Evolutionary conservation across 169 alveolate genomes (phyloP), one percentile per base, ranked within the genome.

Genomic region (Theileria parva): DNA sequence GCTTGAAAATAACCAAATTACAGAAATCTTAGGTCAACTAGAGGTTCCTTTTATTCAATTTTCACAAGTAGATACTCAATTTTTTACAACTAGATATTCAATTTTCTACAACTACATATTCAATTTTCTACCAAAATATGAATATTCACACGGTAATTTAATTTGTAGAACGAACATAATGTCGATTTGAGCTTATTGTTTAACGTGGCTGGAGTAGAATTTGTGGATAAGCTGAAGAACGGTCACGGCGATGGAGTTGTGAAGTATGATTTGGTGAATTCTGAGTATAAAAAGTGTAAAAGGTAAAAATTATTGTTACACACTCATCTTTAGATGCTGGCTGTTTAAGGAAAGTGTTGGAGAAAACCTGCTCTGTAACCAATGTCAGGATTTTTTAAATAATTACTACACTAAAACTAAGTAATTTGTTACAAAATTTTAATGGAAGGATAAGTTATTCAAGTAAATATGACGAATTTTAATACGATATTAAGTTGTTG

Each of bases 311-410:
- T 25, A 21, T 13, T 2, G 21, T 27, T 34, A 21, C 63, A 68
- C 57, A 55, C 0, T 37, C 21, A 15, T 12, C 8, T 19, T 27
- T 3, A 79, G 86, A 66, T 85, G 91, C 27, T 79, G 91, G 87
- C 79, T 85, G 25, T 85, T 70, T 67, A 63, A 79, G n/a, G 85
- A 78, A 37, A 71, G 65, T 68, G 85, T 85, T 1, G 48, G 23
- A 13, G 65, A 51, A 4, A 28, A 30, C 17, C 79, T 69, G 19
- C 80, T 83, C 76, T 83, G 89, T 53, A 71, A 68, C 59, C 53
- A 79, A 27, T 83, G 89, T 25, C 70, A 32, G 6, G 53, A 44
- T 11, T 44, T 44, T 44, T 13, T 44, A 44, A 44, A 44, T 44
- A 44, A 44, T 44, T 44, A 44, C 53, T 44, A 44, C 53, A 44